Percentiles rank a stretch among this genome's conserved stretches.
Conservation (phyloP, 2,329 filamentous ascomycete genomes). For the Cytospora leucostoma region DNA sequence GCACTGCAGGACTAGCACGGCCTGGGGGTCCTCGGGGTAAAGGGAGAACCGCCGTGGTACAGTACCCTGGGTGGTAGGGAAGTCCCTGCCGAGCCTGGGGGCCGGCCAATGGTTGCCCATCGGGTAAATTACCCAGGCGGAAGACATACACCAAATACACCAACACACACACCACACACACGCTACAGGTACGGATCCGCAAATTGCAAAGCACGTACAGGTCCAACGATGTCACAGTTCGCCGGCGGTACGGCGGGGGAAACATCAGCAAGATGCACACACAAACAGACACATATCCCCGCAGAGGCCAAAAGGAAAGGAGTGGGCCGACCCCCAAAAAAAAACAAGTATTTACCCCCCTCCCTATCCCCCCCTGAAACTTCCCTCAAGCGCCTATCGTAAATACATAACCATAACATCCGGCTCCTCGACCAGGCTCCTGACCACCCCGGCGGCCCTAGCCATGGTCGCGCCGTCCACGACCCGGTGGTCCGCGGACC, state of each 20-base stretch:
- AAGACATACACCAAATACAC: too few species aligned
- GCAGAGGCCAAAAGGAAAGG: too few species aligned
- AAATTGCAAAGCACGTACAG: not conserved
- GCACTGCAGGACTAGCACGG: not conserved
- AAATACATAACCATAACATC: constrained; percentile 85
- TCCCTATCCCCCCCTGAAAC: not conserved
- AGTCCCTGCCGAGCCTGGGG: not conserved
- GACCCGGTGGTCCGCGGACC: constrained; percentile 93
- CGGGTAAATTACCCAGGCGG: not conserved
- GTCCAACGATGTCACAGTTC: not conserved
- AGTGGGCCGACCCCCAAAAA: not conserved
- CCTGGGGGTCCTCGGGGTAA: not conserved
- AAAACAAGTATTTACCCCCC: not conserved
- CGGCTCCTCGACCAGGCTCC: constrained; percentile 77
- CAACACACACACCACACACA: too few species aligned
- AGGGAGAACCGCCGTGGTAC: not conserved
- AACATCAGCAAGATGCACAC: not conserved
- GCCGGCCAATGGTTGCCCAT: not conserved
- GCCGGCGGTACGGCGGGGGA: not conserved
- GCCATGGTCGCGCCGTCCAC: constrained; percentile 96
- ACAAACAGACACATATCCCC: too few species aligned
- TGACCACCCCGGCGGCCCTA: constrained; percentile 80
- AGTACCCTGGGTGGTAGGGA: not conserved
- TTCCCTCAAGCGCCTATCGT: constrained; percentile 50
- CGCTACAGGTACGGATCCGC: too few species aligned